Conservation (phyloP, 2,329 filamentous ascomycete genomes). For the Trichoderma sp. region DNA sequence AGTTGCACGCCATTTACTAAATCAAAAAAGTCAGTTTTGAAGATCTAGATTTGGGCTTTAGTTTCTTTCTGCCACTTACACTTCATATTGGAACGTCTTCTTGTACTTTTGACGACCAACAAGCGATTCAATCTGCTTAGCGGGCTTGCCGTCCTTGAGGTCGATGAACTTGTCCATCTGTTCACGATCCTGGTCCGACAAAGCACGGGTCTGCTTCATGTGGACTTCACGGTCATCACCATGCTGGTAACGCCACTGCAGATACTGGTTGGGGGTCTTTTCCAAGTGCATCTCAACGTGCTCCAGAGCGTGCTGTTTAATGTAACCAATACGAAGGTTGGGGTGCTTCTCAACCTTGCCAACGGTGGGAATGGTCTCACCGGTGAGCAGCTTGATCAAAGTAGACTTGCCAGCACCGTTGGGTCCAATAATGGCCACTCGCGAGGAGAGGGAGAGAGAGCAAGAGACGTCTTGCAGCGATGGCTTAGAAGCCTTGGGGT, state of each 20-base stretch:
- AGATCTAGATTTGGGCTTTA: not conserved
- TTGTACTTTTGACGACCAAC: conserved; percentile 98
- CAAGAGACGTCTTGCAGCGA: conserved; percentile 87
- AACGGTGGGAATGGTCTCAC: conserved; percentile 76
- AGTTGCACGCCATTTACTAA: conserved; percentile 79
- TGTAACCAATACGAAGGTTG: conserved; percentile 97
- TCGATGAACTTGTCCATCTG: conserved; percentile 93
- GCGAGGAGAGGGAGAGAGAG: conserved; percentile 81
- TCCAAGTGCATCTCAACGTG: conserved; percentile 99
- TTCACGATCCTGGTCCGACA: conserved; percentile 78
- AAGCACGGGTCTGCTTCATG: conserved; percentile 92
- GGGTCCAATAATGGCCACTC: conserved; percentile 92
- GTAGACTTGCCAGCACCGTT: conserved; percentile 99
- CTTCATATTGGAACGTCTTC: conserved; percentile 98
- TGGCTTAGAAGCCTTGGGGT: conserved; percentile 83
- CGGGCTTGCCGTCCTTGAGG: conserved; percentile 74
- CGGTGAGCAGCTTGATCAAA: conserved; percentile 94
- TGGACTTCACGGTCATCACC: conserved; percentile 96
- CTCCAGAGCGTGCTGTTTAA: conserved; percentile 98
- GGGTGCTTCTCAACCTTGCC: conserved; percentile 97
- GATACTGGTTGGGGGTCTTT: conserved; percentile 98
- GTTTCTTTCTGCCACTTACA: conserved; percentile 50
- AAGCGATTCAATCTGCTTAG: conserved; percentile 75
- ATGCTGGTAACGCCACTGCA: conserved; percentile 97
- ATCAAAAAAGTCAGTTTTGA: not conserved